These are phyloP conservation scores for Neonectria hederae DNA, from an alignment of 2,329 filamentous ascomycete species.

Conservation along the genomic window DNA sequence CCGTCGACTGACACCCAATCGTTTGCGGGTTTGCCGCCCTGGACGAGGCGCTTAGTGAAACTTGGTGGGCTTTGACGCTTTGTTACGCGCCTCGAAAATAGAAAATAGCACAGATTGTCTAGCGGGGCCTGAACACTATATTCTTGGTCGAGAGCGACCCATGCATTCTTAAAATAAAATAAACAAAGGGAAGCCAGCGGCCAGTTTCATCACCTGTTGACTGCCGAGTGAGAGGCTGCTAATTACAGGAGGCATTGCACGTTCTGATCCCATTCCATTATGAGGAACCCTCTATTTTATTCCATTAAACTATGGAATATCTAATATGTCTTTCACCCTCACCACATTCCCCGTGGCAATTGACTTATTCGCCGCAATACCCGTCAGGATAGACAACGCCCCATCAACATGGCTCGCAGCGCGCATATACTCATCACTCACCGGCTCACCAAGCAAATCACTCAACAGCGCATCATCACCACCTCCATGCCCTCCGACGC, in stretches of 20 bases:
- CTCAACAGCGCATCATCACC: conserved; percentile 66
- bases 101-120: not conserved
- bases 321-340: conserved; percentile 61
- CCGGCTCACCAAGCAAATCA: conserved; percentile 65
- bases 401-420: conserved; percentile 69
- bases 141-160: not conserved
- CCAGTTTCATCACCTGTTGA: not conserved
- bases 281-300: too few relatives aligned
- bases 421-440: conserved; percentile 60
- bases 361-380: conserved; percentile 67
- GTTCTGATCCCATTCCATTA: too few relatives aligned
- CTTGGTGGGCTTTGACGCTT: conserved; percentile 6
- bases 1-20: conserved; percentile 31
- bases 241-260: too few relatives aligned
- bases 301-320: conserved; percentile 17
- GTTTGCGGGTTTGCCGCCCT: conserved; percentile 29
- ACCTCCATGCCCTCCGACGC: conserved; percentile 67
- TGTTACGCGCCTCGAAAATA: not conserved
- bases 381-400: conserved; percentile 66
- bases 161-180: not conserved
- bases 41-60: conserved; percentile 40
- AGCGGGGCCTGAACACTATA: not conserved
- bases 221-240: not conserved
- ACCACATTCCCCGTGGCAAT: conserved; percentile 66
- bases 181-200: not conserved